Evolutionary conservation across 2,329 filamentous ascomycete genomes (phyloP).

Genomic region (Colletotrichum nymphaeae): DNA sequence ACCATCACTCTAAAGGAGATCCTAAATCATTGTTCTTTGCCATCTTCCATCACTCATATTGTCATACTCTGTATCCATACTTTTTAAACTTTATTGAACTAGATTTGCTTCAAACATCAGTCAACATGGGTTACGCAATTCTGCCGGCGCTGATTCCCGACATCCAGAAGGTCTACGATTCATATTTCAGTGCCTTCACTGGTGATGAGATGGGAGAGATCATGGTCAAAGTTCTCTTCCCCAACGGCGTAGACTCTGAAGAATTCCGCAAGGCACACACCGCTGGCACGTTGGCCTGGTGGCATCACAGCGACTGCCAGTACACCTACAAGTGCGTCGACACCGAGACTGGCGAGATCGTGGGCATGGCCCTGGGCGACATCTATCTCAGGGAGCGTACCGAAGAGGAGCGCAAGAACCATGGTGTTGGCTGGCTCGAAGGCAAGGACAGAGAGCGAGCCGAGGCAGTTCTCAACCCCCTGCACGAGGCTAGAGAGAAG

Average conservation of each 20-base stretch:
- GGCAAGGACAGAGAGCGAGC: slow-evolving; percentile 56
- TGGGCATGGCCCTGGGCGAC: slow-evolving; percentile 60
- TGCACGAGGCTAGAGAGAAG: slow-evolving; percentile 54
- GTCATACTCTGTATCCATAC: too few species aligned
- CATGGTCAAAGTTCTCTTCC: slow-evolving; percentile 56
- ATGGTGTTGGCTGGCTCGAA: slow-evolving; percentile 57
- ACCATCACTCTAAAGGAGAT: neutral
- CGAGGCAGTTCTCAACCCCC: slow-evolving; percentile 52
- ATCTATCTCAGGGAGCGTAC: slow-evolving; percentile 51
- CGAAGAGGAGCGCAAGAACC: slow-evolving; percentile 55
- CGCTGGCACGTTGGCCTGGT: slow-evolving; percentile 51
- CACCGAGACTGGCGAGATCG: slow-evolving; percentile 52
- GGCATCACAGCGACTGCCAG: slow-evolving; percentile 51
- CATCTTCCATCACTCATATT: neutral
- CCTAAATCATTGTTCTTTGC: neutral
- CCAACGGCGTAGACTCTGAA: slow-evolving; percentile 45
- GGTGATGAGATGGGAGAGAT: slow-evolving; percentile 49
- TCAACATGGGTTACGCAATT: slow-evolving; percentile 52
- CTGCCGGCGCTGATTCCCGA: slow-evolving; percentile 58
- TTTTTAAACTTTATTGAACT: too few species aligned
- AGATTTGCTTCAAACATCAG: neutral
- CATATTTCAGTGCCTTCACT: slow-evolving; percentile 59
- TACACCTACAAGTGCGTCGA: slow-evolving; percentile 62
- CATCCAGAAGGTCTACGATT: slow-evolving; percentile 57
- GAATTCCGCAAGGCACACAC: slow-evolving; percentile 57